Evolutionary conservation across 495 filamentous ascomycete genomes (phyloP), one percentile per base, ranked within the genome.

Genomic region (Friedmanniomyces simplex): DNA sequence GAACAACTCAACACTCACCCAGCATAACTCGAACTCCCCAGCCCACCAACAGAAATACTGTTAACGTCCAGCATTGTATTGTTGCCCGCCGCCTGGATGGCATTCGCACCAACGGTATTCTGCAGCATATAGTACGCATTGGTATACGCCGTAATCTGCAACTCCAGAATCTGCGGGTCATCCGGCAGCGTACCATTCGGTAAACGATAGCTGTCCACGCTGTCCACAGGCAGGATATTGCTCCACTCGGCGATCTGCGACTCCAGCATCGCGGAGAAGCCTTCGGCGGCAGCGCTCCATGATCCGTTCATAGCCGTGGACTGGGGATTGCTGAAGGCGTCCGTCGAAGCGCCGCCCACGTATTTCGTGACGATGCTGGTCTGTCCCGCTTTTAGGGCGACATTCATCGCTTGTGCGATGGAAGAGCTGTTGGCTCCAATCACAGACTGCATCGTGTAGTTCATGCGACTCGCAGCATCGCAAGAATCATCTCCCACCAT

Each of bases 61-160:
- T 82, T 71, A 4, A 70, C 65, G 52, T 79, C 76, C 13, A 85
- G 68, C 36, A 49, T 39, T 3, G 55, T 45, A 45, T 70, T 71
- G 37, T 64, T 61, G 20, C 59, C 60, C 14, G 71, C 69, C 28
- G 57, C 59, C 7, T 42, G 57, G 45, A 73, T 63, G 0, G 69
- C 71, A 61, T 83, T 82, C 18, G 71, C 65, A 3, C 80, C 74
- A 18, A 81, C 75, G 1, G 76, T 75, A 54, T 87, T 86, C 58
- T 87, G 83, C 20, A 91, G 68, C 0, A 91, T 68, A 60, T 87
- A 83, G 68, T 84, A 90, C 0, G 79, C 74, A 55, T 81, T 87
- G 4, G 81, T 78, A 4, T 88, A 78, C 0, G 83, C 75, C 12
- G 78, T 76, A 39, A 89, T 80, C 20, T 86, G 82, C 26, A 79